These are phyloP conservation scores for Didymella exigua DNA, from an alignment of 2,329 filamentous ascomycete species.

Conservation along the genomic window DNA sequence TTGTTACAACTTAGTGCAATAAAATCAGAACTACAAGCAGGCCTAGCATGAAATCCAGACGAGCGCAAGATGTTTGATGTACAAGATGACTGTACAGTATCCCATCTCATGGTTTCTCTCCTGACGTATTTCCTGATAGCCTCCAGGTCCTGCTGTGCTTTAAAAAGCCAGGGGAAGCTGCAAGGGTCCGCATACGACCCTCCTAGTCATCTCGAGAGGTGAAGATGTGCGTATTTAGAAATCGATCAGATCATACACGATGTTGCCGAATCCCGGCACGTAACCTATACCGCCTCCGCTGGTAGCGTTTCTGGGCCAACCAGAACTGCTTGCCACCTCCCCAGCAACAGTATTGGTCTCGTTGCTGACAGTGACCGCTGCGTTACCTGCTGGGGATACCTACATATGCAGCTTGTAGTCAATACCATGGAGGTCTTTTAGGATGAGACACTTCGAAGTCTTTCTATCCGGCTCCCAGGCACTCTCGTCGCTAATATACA, in stretches of 20 bases:
- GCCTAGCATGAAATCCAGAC: too few species aligned
- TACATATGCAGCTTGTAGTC: background rate
- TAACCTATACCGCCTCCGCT: background rate
- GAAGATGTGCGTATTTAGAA: background rate
- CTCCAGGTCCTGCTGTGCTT: too few species aligned
- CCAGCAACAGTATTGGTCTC: background rate
- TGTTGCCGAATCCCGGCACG: background rate
- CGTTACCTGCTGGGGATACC: background rate
- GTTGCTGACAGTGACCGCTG: background rate
- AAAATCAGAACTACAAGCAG: too few species aligned
- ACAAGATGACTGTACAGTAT: too few species aligned
- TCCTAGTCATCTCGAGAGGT: too few species aligned
- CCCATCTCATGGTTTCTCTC: too few species aligned
- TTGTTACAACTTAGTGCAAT: too few species aligned
- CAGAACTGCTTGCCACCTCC: background rate
- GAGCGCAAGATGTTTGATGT: too few species aligned
- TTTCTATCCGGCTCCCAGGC: background rate
- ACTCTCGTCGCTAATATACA: background rate
- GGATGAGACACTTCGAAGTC: background rate
- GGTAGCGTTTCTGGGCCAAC: background rate
- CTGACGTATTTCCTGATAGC: too few species aligned
- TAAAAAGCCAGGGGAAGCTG: too few species aligned
- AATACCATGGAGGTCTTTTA: background rate
- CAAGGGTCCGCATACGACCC: too few species aligned
- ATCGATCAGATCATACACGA: background rate